These are phyloP conservation scores for Fraxinus anomala DNA, from an alignment of 257 asterid genomes.

Conservation along the genomic window DNA sequence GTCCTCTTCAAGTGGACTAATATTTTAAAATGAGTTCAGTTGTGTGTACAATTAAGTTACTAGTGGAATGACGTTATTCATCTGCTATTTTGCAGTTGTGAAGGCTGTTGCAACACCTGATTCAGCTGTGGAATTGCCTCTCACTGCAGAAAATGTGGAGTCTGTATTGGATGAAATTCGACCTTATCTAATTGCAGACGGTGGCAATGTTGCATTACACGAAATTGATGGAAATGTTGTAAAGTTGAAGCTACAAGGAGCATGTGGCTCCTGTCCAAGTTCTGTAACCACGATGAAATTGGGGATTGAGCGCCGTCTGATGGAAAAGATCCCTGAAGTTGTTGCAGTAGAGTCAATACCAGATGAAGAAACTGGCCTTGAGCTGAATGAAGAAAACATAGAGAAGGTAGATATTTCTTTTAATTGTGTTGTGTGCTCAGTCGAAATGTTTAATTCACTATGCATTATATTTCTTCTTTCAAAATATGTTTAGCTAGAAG, in stretches of 20 bases:
- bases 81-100: constrained; percentile 43
- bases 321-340: constrained; percentile 94
- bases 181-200: constrained; percentile 93
- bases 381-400: constrained; percentile 86
- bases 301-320: constrained; percentile 91
- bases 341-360: constrained; percentile 90
- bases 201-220: constrained; percentile 93
- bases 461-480: background rate
- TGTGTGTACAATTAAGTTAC: background rate
- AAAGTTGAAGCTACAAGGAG: constrained; percentile 88
- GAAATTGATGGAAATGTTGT: constrained; percentile 94
- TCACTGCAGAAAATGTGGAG: constrained; percentile 90
- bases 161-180: constrained; percentile 85
- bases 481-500: background rate
- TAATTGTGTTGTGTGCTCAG: background rate
- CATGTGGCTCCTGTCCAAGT: constrained; percentile 99
- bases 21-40: background rate
- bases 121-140: constrained; percentile 69
- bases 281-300: constrained; percentile 79
- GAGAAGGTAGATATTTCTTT: constrained; percentile 66
- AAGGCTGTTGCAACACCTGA: constrained; percentile 78
- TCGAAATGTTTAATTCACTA: constrained; percentile 7
- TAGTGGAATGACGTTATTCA: constrained; percentile 7
- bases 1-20: background rate
- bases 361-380: constrained; percentile 97